Evolutionary conservation across 2,329 filamentous ascomycete species (phyloP).

Genomic region (Fusarium illudens): DNA sequence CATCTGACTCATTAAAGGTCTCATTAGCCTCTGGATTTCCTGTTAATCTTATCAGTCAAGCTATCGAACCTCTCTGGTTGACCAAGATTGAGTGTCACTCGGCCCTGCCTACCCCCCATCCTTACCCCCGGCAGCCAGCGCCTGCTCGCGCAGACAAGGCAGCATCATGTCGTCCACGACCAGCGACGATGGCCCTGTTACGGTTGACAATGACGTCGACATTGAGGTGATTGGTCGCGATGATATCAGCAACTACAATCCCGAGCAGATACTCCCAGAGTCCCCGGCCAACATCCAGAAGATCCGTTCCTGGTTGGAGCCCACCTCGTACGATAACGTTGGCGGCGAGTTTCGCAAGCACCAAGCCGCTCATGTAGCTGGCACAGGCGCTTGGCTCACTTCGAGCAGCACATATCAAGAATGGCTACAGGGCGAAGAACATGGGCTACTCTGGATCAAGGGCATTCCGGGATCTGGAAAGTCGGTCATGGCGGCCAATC

Average conservation of each 20-base stretch:
- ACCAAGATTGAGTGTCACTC: background rate
- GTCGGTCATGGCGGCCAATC: constrained; percentile 46
- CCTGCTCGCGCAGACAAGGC: background rate
- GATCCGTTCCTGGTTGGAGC: constrained; percentile 18
- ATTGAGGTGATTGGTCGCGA: constrained; percentile 40
- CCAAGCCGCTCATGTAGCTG: constrained; percentile 4
- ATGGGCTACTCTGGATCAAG: constrained; percentile 30
- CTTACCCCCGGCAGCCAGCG: background rate
- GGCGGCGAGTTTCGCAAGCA: constrained; percentile 31
- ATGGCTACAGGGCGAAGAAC: background rate
- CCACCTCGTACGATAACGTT: constrained; percentile 18
- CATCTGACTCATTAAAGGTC: no score
- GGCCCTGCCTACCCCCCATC: background rate
- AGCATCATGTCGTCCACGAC: background rate
- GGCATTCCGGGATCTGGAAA: constrained; percentile 52
- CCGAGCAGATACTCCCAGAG: constrained; percentile 44
- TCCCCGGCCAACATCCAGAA: constrained; percentile 32
- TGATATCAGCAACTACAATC: constrained; percentile 45
- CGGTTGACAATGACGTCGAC: constrained; percentile 25
- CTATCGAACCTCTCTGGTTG: background rate
- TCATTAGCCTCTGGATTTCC: background rate
- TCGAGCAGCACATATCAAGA: constrained; percentile 4
- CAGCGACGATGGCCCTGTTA: background rate
- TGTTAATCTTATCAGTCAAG: no score
- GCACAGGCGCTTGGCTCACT: constrained; percentile 24